Base-by-base conservation (phyloP, 2,329 filamentous ascomycete species). In the Colletotrichum viniferum region DNA sequence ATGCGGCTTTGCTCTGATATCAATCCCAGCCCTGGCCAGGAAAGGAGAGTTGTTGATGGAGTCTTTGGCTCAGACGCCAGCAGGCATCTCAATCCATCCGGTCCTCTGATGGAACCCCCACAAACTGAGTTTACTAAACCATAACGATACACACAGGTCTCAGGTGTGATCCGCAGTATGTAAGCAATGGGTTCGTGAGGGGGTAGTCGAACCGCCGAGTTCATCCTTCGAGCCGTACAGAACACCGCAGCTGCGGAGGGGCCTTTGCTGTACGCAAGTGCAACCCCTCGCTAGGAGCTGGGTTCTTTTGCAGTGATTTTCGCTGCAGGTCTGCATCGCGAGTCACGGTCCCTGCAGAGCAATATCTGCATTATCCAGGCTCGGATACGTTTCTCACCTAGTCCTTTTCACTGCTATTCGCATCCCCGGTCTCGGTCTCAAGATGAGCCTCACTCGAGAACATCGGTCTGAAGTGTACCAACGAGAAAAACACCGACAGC, bases 271-370 rank as follows among this genome's bases (percentile, higher is more conserved):
- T 52, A 52, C 43, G 43, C 43, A 52, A 28, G 55, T 18, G 32
- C 30, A 55, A 58, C 28, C 16, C 16, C 9, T 58, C 32, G 34
- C 24, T 26, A 14, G 4, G 7, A 18, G n/a, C 16, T 21, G 7
- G 34, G 52, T n/a, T 48, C 28, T 9, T 21, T 36, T 32, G 8
- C 28, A 26, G 55, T 14, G 63, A 56, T 30, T 30, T 28, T 34
- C 16, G 55, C n/a, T 70, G 32, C 58, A 48, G 24, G 18, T 36
- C 32, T 21, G 30, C 28, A 55, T 43, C 55, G 38, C 68, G 68
- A 61, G 61, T 52, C 68, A 71, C 68, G 36, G 61, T 32, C 68
- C 58, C 71, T 73, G 71, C 48, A 64, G 32, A 18, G 63, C 63
- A 66, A 52, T 66, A 66, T 52, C 63, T 60, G 32, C 52, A 43